A percentile compares a stretch with the other conserved stretches of the same genome.
These are phyloP conservation scores for Pseudonitzschia pungens DNA, from an alignment of 108 stramenopile genomes.

Conservation along the genomic window DNA sequence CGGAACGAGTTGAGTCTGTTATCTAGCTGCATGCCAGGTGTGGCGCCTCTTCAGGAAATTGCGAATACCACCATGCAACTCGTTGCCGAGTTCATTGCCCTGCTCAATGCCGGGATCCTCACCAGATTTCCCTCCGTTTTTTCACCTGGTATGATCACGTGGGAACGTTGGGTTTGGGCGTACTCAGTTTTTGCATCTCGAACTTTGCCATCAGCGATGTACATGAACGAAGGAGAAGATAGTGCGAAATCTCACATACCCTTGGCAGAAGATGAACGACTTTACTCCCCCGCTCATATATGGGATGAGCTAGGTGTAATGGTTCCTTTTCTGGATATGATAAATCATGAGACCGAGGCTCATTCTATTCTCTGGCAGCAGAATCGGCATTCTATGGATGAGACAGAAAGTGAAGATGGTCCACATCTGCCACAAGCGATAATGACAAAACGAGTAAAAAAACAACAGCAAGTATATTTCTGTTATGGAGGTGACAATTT, in stretches of 20 bases:
- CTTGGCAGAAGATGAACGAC: conserved; percentile 20
- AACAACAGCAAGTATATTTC: conserved; percentile 75
- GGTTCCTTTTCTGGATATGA: conserved; percentile 86
- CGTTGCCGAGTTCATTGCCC: conserved; percentile 66
- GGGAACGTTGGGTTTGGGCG: conserved; percentile 93
- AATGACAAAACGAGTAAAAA: conserved; percentile 61
- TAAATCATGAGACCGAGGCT: conserved; percentile 80
- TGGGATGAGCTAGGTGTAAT: conserved; percentile 83
- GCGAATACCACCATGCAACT: conserved; percentile 71
- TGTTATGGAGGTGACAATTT: conserved; percentile 52
- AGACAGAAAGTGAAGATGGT: conserved; percentile 18
- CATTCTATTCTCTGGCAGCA: conserved; percentile 64
- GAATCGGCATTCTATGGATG: neutral
- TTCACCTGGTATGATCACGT: conserved; percentile 76
- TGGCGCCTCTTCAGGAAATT: conserved; percentile 71
- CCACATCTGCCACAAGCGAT: conserved; percentile 38
- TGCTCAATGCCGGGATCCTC: conserved; percentile 76
- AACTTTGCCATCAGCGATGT: conserved; percentile 56
- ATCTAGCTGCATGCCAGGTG: conserved; percentile 76
- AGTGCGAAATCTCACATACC: conserved; percentile 30
- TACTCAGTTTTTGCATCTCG: conserved; percentile 73
- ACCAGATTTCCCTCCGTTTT: conserved; percentile 64
- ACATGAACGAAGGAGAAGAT: conserved; percentile 48
- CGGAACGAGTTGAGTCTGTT: conserved; percentile 80
- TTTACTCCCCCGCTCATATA: conserved; percentile 60